phyloP scores from a whole-genome alignment of 2,329 filamentous ascomycete genomes.

The Beauveria asiatica region DNA sequence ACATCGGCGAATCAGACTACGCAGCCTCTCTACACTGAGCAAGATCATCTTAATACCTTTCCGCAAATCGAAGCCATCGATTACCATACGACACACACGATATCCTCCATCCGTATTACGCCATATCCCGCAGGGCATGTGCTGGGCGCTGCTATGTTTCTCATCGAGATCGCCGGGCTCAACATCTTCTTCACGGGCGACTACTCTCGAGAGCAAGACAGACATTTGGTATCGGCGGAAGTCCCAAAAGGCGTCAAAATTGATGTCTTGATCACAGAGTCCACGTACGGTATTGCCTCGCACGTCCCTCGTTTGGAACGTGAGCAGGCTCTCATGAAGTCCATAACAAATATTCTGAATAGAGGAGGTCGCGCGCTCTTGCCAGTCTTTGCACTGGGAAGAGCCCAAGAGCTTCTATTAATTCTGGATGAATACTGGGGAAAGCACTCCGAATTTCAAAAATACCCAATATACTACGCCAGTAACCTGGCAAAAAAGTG shows the following conservation, averaged over 20 bases:
- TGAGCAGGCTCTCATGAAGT: slow-evolving; percentile 90
- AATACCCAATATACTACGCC: slow-evolving; percentile 93
- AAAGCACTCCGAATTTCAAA: slow-evolving; percentile 79
- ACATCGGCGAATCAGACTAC: slow-evolving; percentile 54
- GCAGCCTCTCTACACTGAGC: slow-evolving; percentile 85
- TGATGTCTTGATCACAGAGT: slow-evolving; percentile 94
- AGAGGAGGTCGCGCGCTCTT: slow-evolving; percentile 87
- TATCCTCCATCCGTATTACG: slow-evolving; percentile 92
- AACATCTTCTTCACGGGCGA: slow-evolving; percentile 98
- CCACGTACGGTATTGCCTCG: slow-evolving; percentile 91
- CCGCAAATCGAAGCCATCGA: slow-evolving; percentile 94
- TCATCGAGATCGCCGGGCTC: slow-evolving; percentile 92
- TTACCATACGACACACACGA: slow-evolving; percentile 95
- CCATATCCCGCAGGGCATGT: slow-evolving; percentile 96
- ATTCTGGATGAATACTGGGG: slow-evolving; percentile 97
- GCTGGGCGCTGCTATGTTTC: slow-evolving; percentile 95
- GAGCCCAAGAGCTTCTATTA: slow-evolving; percentile 86
- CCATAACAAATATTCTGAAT: slow-evolving; percentile 83
- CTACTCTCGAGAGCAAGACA: slow-evolving; percentile 91
- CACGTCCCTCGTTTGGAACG: slow-evolving; percentile 85
- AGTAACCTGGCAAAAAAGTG: slow-evolving; percentile 91
- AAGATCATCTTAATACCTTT: slow-evolving; percentile 89
- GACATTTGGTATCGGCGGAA: slow-evolving; percentile 88
- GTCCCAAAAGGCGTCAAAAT: slow-evolving; percentile 85
- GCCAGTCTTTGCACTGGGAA: slow-evolving; percentile 88